These are phyloP conservation scores for Naegleria lovaniensis DNA, from an alignment of 208 protist species.

Conservation along the genomic window DNA sequence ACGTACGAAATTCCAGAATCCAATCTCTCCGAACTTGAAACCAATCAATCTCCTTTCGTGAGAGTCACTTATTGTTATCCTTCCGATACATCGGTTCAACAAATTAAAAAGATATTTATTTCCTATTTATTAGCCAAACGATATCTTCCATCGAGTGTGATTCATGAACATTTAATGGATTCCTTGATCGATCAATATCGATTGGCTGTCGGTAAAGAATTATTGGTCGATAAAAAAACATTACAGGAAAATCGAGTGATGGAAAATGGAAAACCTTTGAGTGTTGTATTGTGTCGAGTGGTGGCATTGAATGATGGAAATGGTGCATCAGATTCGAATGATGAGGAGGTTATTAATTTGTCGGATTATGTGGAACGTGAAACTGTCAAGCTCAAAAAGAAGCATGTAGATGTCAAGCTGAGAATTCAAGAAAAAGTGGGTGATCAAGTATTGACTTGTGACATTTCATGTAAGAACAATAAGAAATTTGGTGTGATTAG, in stretches of 20 bases:
- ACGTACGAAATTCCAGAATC: not conserved
- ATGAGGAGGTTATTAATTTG: not conserved
- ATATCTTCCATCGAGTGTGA: not conserved
- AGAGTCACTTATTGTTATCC: not conserved
- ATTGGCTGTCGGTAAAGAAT: not conserved
- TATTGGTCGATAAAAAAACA: not conserved
- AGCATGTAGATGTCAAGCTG: not conserved
- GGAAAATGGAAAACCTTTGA: not conserved
- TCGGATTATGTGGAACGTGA: not conserved
- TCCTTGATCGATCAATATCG: not conserved
- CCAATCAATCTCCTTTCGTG: not conserved
- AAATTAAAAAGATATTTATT: not conserved
- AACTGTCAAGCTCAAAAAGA: not conserved
- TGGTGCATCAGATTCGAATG: not conserved
- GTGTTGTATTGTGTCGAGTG: not conserved
- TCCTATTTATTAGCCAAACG: not conserved
- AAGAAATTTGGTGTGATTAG: not conserved
- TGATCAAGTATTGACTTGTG: slow-evolving; percentile 11
- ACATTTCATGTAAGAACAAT: not conserved
- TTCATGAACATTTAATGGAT: not conserved
- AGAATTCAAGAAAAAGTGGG: slow-evolving; percentile 18
- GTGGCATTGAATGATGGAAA: not conserved
- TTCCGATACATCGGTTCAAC: not conserved
- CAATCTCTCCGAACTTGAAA: not conserved
- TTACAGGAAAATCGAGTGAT: not conserved